Evolutionary conservation across 306 rosid genomes (phyloP), one percentile per base, ranked within the genome.

Genomic region (Citrullus mucosospermus): DNA sequence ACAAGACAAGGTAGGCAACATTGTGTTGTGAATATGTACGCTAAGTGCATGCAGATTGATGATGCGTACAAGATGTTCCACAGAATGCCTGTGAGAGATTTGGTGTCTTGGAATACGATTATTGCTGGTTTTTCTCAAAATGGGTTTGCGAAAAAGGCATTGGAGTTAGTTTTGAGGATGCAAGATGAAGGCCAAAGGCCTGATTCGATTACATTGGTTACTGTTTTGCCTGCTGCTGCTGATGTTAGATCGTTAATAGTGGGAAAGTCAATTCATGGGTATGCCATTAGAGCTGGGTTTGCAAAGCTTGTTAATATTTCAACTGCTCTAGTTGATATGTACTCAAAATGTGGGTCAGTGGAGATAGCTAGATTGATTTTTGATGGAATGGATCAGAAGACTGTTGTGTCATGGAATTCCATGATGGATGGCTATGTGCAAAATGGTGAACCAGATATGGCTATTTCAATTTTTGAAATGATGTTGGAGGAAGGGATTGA

Each of bases 351-450:
- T 60, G 89, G 90, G 6, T 86, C 82, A 3, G 92, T 88, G 38
- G 86, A 80, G 81, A 80, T 79, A 51, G 90, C 90, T 5, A 79
- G 89, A 71, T 80, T 85, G 81, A 81, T 89, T 81, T 94, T 94
- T 15, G 75, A 87, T 75, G 59, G 85, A 75, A 94, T 94, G 93
- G 79, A 71, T 18, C 86, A 85, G 34, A 92, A 59, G 84, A 94
- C 80, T 78, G 93, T 87, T 80, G 92, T 94, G 81, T 88, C 98
- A 0, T 94, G 98, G 98, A 94, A 94, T 76, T 89, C 97, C 18
- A 83, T 94, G 95, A 90, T 94, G 62, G 89, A 83, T 78, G 98
- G 97, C 54, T 91, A 78, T 77, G 96, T 85, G 18, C 90, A 89
- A 71, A 88, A 68, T 78, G 98, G 88, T 3, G 87, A 90, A 58